A percentile compares a stretch with the other conserved stretches of the same genome.
Conservation (phyloP, 2,329 filamentous ascomycete species). For the Tolypocladium cylindrosporum region DNA sequence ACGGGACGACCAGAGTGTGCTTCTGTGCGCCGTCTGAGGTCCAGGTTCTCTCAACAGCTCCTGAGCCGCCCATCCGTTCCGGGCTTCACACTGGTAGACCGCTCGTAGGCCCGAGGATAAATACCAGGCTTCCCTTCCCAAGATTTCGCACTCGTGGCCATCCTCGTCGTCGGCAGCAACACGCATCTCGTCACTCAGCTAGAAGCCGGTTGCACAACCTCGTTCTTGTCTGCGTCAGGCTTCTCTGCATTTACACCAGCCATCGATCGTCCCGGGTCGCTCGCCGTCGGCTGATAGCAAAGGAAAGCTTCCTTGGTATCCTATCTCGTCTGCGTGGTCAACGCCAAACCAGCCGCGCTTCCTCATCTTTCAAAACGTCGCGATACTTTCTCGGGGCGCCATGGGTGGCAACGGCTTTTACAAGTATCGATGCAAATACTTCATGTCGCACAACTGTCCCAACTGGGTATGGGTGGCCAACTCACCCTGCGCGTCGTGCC, state of each 20-base stretch:
- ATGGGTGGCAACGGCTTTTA: slow-evolving; percentile 33
- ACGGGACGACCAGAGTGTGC: neutral
- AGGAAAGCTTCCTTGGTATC: neutral
- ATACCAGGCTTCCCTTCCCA: neutral
- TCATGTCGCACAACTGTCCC: slow-evolving; percentile 37
- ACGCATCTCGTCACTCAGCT: neutral
- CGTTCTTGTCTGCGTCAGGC: neutral
- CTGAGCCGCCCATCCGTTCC: neutral
- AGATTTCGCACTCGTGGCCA: neutral
- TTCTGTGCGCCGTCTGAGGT: neutral
- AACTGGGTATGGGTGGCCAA: slow-evolving; percentile 47
- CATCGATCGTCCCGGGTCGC: neutral
- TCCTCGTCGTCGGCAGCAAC: neutral
- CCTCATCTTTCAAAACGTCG: neutral
- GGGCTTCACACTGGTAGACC: neutral
- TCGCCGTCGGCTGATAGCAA: neutral
- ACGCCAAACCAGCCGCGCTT: neutral
- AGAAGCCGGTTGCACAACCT: neutral
- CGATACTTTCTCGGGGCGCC: neutral
- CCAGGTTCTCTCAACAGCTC: neutral
- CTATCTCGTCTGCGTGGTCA: neutral
- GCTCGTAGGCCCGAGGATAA: neutral
- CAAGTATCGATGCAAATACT: slow-evolving; percentile 47
- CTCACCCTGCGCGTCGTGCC: slow-evolving; percentile 36
- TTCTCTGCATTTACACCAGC: neutral